Percentiles rank a stretch among this genome's conserved stretches.
Conservation (phyloP, 306 rosid genomes). For the barrel medic (Medicago truncatula) region MtrunA17r5.0-ANR NC_053045.1:29540001-29540500, state of each 20-base stretch:
- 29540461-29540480: neutral
- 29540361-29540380: slow-evolving; percentile 21
- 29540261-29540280: slow-evolving; percentile 57
- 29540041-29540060: slow-evolving; percentile 25
- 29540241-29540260: slow-evolving; percentile 23
- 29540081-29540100: neutral
- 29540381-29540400: slow-evolving; percentile 41
- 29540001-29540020: slow-evolving; percentile 19
- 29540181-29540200: slow-evolving; percentile 99
- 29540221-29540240: slow-evolving; percentile 12
- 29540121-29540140: slow-evolving; percentile 14
- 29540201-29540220: slow-evolving; percentile 61
- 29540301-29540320: slow-evolving; percentile 74
- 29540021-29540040: slow-evolving; percentile 19
- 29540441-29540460: neutral
- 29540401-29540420: slow-evolving; percentile 45
- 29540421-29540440: slow-evolving; percentile 45
- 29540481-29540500: neutral
- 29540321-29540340: neutral
- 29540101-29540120: neutral
- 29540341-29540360: neutral
- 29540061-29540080: slow-evolving; percentile 1
- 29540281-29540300: slow-evolving; percentile 99
- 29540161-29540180: slow-evolving; percentile 84
- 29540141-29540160: slow-evolving; percentile 54